Evolutionary conservation across 495 filamentous ascomycete genomes (phyloP).

Genomic region (Trichoderma erinaceum): DNA sequence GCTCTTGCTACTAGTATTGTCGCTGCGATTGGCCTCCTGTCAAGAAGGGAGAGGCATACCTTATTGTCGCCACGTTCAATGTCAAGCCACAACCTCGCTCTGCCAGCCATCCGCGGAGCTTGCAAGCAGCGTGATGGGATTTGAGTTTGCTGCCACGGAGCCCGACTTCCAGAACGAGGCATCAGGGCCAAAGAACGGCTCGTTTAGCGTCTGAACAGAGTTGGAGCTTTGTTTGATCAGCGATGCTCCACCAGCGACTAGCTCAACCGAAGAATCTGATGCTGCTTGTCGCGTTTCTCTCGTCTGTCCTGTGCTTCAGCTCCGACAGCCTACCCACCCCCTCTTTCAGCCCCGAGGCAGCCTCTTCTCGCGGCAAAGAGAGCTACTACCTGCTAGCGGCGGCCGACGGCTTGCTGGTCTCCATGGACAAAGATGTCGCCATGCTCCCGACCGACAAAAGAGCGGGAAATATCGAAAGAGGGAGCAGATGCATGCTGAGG

Average conservation of each 20-base stretch:
- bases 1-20: background rate
- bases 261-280: background rate
- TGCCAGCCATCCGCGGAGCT: background rate
- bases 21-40: background rate
- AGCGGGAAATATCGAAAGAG: background rate
- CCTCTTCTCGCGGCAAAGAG: background rate
- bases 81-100: background rate
- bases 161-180: background rate
- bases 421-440: background rate
- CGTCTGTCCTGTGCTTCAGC: background rate
- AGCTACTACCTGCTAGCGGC: background rate
- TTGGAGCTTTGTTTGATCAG: background rate
- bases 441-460: background rate
- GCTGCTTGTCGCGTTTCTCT: background rate
- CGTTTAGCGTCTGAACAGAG: background rate
- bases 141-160: constrained; percentile 6
- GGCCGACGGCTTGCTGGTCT: background rate
- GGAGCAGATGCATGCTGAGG: background rate
- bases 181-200: background rate
- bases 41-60: background rate
- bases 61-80: constrained; percentile 1
- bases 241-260: background rate
- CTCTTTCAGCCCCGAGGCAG: background rate
- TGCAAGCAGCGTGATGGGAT: background rate
- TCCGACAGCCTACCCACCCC: background rate